Evolutionary conservation across 2,329 filamentous ascomycete species (phyloP).

Genomic region (Claviceps spartinae): DNA sequence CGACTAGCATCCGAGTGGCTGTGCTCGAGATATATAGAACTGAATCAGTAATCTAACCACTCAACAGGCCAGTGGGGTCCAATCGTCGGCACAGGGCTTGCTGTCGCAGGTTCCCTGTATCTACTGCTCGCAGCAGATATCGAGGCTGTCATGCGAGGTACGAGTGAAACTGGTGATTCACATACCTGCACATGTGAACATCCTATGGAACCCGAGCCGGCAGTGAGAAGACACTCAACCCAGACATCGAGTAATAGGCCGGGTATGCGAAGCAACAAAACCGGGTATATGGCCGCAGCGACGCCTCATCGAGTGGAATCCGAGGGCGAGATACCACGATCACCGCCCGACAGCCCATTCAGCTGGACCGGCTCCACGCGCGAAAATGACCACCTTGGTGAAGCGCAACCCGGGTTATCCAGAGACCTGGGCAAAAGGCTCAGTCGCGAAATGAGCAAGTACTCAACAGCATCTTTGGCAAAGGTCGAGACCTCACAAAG

Average conservation of each 20-base stretch:
- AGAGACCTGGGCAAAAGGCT: not conserved
- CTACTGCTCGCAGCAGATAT: conserved; percentile 29
- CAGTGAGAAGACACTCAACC: not conserved
- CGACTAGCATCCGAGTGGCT: not conserved
- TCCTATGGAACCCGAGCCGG: not conserved
- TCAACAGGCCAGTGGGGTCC: conserved; percentile 43
- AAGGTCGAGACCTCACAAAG: not conserved
- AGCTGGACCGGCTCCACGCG: not conserved
- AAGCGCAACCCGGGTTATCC: not conserved
- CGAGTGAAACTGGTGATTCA: not conserved
- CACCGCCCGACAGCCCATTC: not conserved
- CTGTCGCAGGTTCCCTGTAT: conserved; percentile 44
- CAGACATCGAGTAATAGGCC: not conserved
- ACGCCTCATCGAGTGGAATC: not conserved
- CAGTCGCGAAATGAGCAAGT: not conserved
- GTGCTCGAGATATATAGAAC: no score
- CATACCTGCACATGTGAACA: conserved; percentile 10
- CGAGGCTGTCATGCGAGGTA: conserved; percentile 6
- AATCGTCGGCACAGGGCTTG: conserved; percentile 43
- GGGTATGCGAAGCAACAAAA: not conserved
- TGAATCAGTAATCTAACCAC: not conserved
- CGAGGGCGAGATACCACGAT: not conserved
- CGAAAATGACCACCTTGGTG: not conserved
- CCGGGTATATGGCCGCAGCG: not conserved
- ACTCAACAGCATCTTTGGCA: not conserved